Evolutionary conservation across 2,329 filamentous ascomycete genomes (phyloP).

Genomic region (Davidsoniella eucalypti): DNA sequence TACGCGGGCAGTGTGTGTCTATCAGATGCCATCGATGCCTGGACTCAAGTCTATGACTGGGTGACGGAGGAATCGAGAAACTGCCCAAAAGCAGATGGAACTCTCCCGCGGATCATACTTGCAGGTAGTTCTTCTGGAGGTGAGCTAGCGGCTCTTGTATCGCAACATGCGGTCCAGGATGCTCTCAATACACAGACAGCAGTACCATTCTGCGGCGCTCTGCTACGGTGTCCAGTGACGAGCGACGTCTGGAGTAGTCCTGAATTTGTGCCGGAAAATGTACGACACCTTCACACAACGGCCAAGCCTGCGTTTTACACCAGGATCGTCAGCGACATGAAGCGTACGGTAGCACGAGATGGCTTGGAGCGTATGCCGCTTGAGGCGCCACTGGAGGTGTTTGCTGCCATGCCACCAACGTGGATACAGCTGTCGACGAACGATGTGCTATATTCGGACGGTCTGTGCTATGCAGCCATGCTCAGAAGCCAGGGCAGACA

Average conservation of each 20-base stretch:
- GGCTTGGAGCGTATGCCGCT: conserved; percentile 26
- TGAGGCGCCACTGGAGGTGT: conserved; percentile 19
- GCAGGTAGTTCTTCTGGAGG: conserved; percentile 32
- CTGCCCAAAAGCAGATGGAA: neutral
- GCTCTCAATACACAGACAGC: conserved; percentile 16
- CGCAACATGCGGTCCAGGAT: conserved; percentile 18
- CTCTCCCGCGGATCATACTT: conserved; percentile 19
- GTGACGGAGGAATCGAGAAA: neutral
- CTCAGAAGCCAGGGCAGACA: conserved; percentile 24
- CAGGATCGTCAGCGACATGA: conserved; percentile 20
- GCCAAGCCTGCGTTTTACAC: conserved; percentile 23
- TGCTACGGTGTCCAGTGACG: conserved; percentile 33
- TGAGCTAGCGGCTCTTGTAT: conserved; percentile 29
- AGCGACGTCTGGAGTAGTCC: conserved; percentile 25
- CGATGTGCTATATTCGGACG: conserved; percentile 34
- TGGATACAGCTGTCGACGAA: conserved; percentile 35
- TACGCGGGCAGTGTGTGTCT: conserved; percentile 25
- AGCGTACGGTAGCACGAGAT: conserved; percentile 22
- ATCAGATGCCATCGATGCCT: conserved; percentile 25
- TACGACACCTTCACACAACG: conserved; percentile 25
- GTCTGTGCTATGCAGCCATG: conserved; percentile 30
- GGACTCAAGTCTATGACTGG: conserved; percentile 15
- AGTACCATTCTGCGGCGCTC: conserved; percentile 19
- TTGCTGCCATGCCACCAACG: conserved; percentile 24
- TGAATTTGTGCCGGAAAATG: conserved; percentile 22